Conservation (phyloP, 2,329 filamentous ascomycete genomes). For the Xylaria sp. region DNA sequence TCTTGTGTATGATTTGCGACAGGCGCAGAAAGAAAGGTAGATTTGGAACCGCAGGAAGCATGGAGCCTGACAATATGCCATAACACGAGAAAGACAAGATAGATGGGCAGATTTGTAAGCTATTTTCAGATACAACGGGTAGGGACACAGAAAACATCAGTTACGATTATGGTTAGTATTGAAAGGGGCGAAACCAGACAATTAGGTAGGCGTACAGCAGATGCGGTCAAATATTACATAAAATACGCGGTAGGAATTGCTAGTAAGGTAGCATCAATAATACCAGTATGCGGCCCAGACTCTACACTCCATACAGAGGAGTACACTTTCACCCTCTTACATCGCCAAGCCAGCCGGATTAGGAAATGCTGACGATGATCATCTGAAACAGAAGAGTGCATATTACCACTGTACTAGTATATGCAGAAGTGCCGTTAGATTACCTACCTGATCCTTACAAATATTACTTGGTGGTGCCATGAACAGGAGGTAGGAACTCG, state of each 20-base stretch:
- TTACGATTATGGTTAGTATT: background rate
- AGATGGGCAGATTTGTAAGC: background rate
- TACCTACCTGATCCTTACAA: background rate
- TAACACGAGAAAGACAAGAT: background rate
- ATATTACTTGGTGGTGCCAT: background rate
- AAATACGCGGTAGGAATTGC: background rate
- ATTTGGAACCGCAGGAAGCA: constrained; percentile 11
- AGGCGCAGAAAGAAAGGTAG: constrained; percentile 7
- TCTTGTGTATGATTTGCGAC: constrained; percentile 3
- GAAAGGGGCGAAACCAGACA: background rate
- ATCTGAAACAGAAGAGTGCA: constrained; percentile 12
- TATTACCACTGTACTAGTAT: background rate
- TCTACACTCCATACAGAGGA: background rate
- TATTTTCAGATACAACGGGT: constrained; percentile 19
- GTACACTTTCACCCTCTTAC: background rate
- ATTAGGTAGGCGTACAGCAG: background rate
- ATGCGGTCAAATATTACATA: background rate
- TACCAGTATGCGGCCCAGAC: background rate
- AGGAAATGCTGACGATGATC: constrained; percentile 8
- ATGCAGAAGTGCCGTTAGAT: background rate
- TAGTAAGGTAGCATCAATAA: background rate
- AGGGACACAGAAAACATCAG: background rate
- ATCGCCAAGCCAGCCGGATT: background rate
- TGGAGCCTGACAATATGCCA: constrained; percentile 19
- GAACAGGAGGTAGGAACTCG: background rate